Percentiles rank a stretch among this genome's conserved stretches.
Evolutionary conservation across 192 early-diverging fungal genomes (phyloP).

Genomic region (Backusella psychrophila): DNA sequence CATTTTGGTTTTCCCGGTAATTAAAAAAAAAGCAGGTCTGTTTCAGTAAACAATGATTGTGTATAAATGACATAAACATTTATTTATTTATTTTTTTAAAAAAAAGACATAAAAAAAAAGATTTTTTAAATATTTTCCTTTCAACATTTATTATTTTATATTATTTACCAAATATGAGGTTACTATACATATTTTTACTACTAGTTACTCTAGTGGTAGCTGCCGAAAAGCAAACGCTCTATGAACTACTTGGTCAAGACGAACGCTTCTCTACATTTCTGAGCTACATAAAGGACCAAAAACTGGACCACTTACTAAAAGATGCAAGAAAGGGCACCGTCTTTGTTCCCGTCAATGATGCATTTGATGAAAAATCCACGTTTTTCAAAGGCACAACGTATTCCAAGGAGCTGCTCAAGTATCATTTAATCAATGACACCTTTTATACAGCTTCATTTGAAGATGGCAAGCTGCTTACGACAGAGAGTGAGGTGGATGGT

Average conservation of each 20-base stretch:
- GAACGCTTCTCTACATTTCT: background rate
- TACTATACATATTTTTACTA: background rate
- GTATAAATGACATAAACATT: background rate
- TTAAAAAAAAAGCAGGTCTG: background rate
- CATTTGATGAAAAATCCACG: constrained; percentile 27
- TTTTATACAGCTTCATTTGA: constrained; percentile 7
- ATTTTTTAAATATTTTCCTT: background rate
- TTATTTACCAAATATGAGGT: background rate
- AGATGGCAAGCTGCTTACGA: constrained; percentile 20
- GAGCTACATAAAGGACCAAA: background rate
- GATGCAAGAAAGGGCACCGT: constrained; percentile 31
- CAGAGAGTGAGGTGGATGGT: background rate
- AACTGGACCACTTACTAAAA: background rate
- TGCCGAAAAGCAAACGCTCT: background rate
- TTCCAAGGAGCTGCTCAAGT: constrained; percentile 17
- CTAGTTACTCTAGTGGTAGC: background rate
- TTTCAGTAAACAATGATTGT: background rate
- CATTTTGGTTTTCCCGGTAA: background rate
- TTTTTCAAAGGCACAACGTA: constrained; percentile 14
- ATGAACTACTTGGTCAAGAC: background rate
- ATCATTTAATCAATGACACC: constrained; percentile 15
- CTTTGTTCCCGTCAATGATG: constrained; percentile 45
- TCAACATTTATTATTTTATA: background rate
- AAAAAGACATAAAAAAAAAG: background rate
- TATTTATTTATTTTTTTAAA: background rate